Percentiles rank a stretch among this genome's conserved stretches.
phyloP scores from a whole-genome alignment of 371 early-diverging fungal genomes.

The Circinella umbellata region DNA sequence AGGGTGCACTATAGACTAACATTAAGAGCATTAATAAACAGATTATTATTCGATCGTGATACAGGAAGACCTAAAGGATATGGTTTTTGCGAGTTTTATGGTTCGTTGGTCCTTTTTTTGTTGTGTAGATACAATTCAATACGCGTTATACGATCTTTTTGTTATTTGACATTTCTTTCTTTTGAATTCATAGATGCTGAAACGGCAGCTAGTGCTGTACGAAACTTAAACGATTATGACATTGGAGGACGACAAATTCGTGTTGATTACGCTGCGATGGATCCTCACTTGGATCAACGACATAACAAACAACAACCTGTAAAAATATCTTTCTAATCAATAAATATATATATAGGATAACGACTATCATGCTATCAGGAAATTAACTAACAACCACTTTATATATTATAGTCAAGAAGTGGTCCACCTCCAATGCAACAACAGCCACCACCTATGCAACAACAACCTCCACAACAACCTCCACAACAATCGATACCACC shows the following conservation, averaged over 20 bases:
- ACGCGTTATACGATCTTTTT: conserved; percentile 10
- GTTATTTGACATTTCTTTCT: neutral
- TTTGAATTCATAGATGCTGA: conserved; percentile 60
- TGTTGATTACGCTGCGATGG: conserved; percentile 85
- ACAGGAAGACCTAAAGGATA: conserved; percentile 91
- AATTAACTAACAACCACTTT: neutral
- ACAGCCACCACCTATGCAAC: conserved; percentile 4
- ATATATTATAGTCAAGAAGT: neutral
- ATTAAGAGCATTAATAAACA: neutral
- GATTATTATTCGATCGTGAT: conserved; percentile 86
- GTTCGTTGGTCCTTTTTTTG: conserved; percentile 25
- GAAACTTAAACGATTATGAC: conserved; percentile 84
- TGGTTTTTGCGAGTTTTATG: conserved; percentile 88
- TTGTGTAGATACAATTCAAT: neutral
- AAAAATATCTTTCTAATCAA: neutral
- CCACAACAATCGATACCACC: conserved; percentile 14
- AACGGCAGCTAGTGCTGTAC: conserved; percentile 82
- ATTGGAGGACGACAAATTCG: conserved; percentile 81
- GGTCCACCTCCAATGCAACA: conserved; percentile 15
- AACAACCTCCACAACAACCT: conserved; percentile 8
- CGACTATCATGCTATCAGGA: no score
- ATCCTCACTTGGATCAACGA: conserved; percentile 36
- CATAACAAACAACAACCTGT: conserved; percentile 26
- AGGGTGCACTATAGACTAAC: neutral
- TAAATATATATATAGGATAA: no score